Evolutionary conservation across 2,329 filamentous ascomycete genomes (phyloP), one percentile per base, ranked within the genome.

Genomic region (Epicoccum nigrum): DNA sequence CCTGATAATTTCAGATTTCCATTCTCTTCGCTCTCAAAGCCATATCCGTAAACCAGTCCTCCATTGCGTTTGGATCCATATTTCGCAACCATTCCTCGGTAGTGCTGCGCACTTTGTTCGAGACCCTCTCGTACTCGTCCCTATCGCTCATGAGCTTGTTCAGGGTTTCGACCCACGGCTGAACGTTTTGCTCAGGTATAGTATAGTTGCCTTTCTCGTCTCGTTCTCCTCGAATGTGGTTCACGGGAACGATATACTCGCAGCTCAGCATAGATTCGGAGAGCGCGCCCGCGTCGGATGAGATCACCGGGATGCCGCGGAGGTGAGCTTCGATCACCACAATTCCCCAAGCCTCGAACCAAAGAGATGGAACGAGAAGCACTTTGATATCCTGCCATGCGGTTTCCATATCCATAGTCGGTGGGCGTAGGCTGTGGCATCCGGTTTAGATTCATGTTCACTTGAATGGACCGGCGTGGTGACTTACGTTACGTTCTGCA

Each of bases 281-380:
- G 8, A 50, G 46, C 13, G 39, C 46, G 15, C 46, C 46, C 19
- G 32, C 17, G 27, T 38, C 19, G 2, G 46, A 50, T 19, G 46
- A 32, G 15, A 50, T 50, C n/a, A 50, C 46, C 4, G 46, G 46
- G 16, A 50, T 44, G 6, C 39, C 46, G 27, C 46, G 46, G 4
- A 50, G 46, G 17, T 50, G 46, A 5, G 33, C 39, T 44, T 50
- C 46, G n/a, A 50, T 32, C 6, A 38, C 13, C 19, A 50, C 46
- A 16, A 44, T 50, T 12, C 46, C 46, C 46, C 46, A 50, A 6
- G 39, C 46, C 16, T 50, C 39, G n/a, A 44, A 31, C 46, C 46
- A 50, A 7, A 50, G 46, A 16, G 46, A 50, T 9, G 39, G 46
- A 27, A 44, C 39, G n/a, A 50, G 19, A 7, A 50, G 46, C 3